A percentile compares a stretch with the other conserved stretches of the same genome.
Conservation (phyloP, 2,329 filamentous ascomycete genomes). For the Claviceps sp. region DNA sequence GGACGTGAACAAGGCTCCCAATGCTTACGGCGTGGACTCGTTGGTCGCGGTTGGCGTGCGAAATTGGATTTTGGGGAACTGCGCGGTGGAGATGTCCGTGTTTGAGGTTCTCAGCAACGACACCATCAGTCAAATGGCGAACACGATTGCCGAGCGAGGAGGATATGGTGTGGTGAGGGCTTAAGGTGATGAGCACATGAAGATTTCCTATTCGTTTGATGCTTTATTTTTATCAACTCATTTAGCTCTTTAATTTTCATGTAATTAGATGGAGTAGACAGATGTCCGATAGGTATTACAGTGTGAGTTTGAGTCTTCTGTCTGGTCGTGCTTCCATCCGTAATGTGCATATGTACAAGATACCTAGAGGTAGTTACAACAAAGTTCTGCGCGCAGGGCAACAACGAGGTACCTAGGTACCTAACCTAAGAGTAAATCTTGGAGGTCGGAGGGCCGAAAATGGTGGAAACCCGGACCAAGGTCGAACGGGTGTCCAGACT, state of each 20-base stretch:
- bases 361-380: too few relatives aligned
- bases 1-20: slow-evolving; percentile 25
- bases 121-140: slow-evolving; percentile 25
- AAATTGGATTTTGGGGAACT: slow-evolving; percentile 35
- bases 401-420: too few relatives aligned
- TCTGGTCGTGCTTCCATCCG: too few relatives aligned
- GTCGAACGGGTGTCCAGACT: too few relatives aligned
- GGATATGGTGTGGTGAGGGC: slow-evolving; percentile 11
- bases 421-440: too few relatives aligned
- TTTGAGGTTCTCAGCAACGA: slow-evolving; percentile 33
- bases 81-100: slow-evolving; percentile 29
- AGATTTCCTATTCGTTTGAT: neutral
- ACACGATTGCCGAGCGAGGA: slow-evolving; percentile 21
- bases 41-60: slow-evolving; percentile 38
- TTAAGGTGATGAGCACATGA: neutral
- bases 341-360: too few relatives aligned
- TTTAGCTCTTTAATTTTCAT: neutral
- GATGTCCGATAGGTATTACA: too few relatives aligned
- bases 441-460: too few relatives aligned
- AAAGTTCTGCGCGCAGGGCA: too few relatives aligned
- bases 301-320: too few relatives aligned
- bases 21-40: slow-evolving; percentile 38
- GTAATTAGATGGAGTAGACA: too few relatives aligned
- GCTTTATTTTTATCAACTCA: neutral
- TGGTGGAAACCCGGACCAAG: too few relatives aligned